Evolutionary conservation across 139 green algal species (phyloP).

Genomic region (Closterium sp.): DNA sequence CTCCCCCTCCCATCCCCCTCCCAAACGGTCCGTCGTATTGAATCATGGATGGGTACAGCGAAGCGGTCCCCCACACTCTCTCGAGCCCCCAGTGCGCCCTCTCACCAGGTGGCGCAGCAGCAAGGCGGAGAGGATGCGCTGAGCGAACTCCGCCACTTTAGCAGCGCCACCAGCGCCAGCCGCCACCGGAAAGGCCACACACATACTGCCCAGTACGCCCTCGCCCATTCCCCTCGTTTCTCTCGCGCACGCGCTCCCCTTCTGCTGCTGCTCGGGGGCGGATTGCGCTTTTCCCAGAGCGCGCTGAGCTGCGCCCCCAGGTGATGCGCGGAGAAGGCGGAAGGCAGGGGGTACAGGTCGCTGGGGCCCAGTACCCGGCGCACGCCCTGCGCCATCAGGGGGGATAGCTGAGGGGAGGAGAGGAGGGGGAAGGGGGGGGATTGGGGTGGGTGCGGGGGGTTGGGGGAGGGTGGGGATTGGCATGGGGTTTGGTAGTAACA

Average conservation of each 20-base stretch:
- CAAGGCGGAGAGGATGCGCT: background rate
- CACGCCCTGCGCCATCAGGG: background rate
- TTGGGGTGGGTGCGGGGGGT: background rate
- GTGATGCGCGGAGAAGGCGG: background rate
- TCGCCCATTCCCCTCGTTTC: too few relatives aligned
- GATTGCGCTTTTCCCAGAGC: background rate
- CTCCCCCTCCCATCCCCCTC: background rate
- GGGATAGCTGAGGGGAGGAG: background rate
- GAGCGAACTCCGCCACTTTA: background rate
- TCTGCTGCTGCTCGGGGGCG: background rate
- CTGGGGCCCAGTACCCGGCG: background rate
- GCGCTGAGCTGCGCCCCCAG: background rate
- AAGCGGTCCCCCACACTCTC: too few relatives aligned
- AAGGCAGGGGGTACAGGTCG: slow-evolving; percentile 1
- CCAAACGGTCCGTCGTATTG: too few relatives aligned
- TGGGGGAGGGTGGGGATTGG: background rate
- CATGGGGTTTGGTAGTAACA: background rate
- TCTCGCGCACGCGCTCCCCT: background rate
- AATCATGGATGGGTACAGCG: too few relatives aligned
- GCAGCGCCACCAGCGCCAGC: background rate
- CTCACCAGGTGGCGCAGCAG: background rate
- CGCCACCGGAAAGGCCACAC: slow-evolving; percentile 4
- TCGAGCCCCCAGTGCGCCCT: too few relatives aligned
- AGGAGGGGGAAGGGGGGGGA: background rate
- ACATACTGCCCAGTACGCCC: background rate